Base-by-base conservation (phyloP, 176 grass and related monocot genomes). In the Eleusine coracana region DNA sequence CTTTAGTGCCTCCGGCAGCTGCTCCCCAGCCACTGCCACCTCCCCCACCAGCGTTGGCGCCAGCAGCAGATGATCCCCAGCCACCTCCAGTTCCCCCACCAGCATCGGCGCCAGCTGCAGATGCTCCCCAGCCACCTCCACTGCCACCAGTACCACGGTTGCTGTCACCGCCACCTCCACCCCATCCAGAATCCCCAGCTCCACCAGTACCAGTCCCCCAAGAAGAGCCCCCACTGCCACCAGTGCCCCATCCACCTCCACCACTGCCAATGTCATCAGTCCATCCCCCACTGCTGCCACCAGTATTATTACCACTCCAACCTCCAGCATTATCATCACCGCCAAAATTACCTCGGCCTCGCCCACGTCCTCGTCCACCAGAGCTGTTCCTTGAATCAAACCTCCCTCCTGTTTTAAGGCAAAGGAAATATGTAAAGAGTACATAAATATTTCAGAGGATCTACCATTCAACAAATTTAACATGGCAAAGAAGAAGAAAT, bases 301-400 rank as follows among this genome's bases (percentile, higher is more conserved):
- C 79, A 42, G 31, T 34, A 34, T 79, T 54, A 13, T 66, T 71
- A 18, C 84, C 71, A 63, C 69, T 41, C 68, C 87, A 64, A n/a
- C 80, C 85, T 39, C 86, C 76, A 9, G 55, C 71, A 62, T 65
- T 83, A 70, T 90, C 80, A 7, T 96, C 89, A 45, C 41, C 46
- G 50, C 83, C 83, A 62, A 90, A 89, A 84, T 86, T 90, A 82
- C 87, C 80, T 36, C 83, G 83, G 5, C 94, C 90, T 36, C 81
- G 90, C 5, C 95, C 91, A 0, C 81, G 88, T 0, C 86, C 88
- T 2, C 73, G 81, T 1, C 80, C 87, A 48, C 89, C 89, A 89
- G 88, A 90, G 28, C 71, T 71, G 39, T 88, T 92, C 83, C 93
- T 91, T 45, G 96, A 93, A 78, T 99, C 91, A 84, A 89, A 96